Conservation (phyloP, 2,329 filamentous ascomycete genomes). For the Epichloe sibirici region DNA sequence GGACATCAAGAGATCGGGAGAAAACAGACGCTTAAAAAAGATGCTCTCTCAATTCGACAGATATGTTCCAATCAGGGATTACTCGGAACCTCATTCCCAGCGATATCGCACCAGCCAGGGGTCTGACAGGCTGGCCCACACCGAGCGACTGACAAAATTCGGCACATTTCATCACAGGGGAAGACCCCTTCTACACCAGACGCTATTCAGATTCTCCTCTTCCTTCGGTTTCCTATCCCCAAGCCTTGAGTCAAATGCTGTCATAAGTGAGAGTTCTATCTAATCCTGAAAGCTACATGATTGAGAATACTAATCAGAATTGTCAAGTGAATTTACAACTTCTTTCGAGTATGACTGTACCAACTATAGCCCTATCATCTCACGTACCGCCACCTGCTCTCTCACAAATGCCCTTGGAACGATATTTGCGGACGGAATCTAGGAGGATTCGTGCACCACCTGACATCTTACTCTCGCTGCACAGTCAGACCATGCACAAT, state of each 20-base stretch:
- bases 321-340: neutral
- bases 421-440: neutral
- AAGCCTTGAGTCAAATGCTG: neutral
- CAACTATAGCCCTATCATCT: neutral
- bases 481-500: slow-evolving; percentile 22
- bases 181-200: neutral
- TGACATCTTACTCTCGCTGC: neutral
- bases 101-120: slow-evolving; percentile 34
- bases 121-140: slow-evolving; percentile 26
- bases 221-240: neutral
- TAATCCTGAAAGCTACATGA: neutral
- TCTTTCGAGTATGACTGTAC: neutral
- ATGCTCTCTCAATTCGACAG: slow-evolving; percentile 26
- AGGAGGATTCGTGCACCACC: neutral
- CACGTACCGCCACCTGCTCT: neutral
- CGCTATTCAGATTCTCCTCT: neutral
- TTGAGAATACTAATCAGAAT: neutral
- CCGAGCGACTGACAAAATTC: slow-evolving; percentile 31
- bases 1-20: neutral
- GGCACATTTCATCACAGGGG: neutral
- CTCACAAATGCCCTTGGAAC: neutral
- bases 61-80: slow-evolving; percentile 35
- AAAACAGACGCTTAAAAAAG: neutral
- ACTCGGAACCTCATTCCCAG: slow-evolving; percentile 24
- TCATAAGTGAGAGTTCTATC: neutral